Evolutionary conservation across 1,284 basidiomycete genomes (phyloP).

Genomic region (Volvariella volvacea): DNA sequence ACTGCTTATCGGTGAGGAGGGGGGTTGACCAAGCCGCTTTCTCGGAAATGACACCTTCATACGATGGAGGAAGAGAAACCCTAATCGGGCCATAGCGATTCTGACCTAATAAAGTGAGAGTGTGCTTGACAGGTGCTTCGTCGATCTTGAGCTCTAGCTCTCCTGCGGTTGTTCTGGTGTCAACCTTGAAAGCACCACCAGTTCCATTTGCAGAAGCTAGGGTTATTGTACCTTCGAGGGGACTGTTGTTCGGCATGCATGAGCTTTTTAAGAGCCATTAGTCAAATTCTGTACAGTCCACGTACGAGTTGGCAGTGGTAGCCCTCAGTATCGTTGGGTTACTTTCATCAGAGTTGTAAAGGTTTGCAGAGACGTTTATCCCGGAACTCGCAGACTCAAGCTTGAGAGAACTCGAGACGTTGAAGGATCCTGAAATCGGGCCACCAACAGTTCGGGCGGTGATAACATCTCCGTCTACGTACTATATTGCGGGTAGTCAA

Average conservation of each 20-base stretch:
- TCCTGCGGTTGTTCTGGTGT: conserved; percentile 19
- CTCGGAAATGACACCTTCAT: conserved; percentile 35
- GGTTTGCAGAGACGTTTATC: background rate
- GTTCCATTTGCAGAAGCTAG: conserved; percentile 11
- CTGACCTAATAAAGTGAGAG: conserved; percentile 24
- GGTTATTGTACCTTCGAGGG: conserved; percentile 8
- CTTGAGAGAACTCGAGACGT: background rate
- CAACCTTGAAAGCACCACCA: conserved; percentile 30
- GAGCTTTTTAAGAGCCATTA: background rate
- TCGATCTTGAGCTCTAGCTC: conserved; percentile 24
- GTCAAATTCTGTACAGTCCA: background rate
- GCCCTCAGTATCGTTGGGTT: conserved; percentile 15
- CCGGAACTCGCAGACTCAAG: background rate
- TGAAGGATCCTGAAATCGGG: background rate
- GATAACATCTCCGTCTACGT: too few relatives aligned
- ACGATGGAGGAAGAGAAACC: conserved; percentile 30
- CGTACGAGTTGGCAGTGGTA: conserved; percentile 3
- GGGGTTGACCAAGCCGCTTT: conserved; percentile 16
- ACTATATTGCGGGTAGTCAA: too few relatives aligned
- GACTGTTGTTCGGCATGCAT: conserved; percentile 7
- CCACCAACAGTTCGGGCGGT: too few relatives aligned
- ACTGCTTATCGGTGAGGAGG: conserved; percentile 9
- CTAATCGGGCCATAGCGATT: conserved; percentile 25
- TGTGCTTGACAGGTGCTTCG: conserved; percentile 31
- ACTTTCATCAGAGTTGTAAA: conserved; percentile 7